Base-by-base conservation (phyloP, 495 filamentous ascomycete species). In the Delitschia confertaspora region DNA sequence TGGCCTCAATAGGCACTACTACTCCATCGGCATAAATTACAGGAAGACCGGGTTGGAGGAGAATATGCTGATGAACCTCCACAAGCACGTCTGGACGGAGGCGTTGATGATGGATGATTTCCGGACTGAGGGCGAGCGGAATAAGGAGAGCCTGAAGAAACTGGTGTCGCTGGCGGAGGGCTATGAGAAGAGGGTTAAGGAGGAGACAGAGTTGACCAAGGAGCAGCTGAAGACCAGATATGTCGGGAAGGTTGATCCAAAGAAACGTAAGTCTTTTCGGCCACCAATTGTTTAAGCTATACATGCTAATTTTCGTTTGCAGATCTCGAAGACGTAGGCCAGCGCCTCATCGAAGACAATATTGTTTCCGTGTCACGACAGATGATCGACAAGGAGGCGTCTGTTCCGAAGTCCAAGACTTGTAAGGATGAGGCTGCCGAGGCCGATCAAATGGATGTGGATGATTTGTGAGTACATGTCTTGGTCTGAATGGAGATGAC, bases 341-440 rank as follows among this genome's bases (percentile, higher is more conserved):
- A 94, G 66, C 78, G 85, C 56, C 75, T 95, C 42, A 95, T 98
- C 56, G 91, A 98, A 67, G 89, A 96, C 70, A 98, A 98, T 64
- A 96, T 98, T 42, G 91, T 98, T 4, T 83, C 86, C 5, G 88
- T 95, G 3, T 88, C 88, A 38, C 74, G 88, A 51, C 88, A 95
- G 65, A 95, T 98, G 91, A 95, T 98, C 52, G 93, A 96, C 68
- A 98, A 96, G 67, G 93, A 96, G 60, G 91, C 91, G 9, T 86
- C 73, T 6, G 69, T 79, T 44, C 75, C 79, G 16, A 73, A 72
- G 44, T 60, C 61, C 36, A 64, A 69, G 17, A 52, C 33, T 29
- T 56, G 61, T 24, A 80, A 79, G 45, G 75, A 72, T 16, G 61
- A 66, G 25, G 47, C 72, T 22, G 76, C 78, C 38, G 80, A 72